These are phyloP conservation scores for Chloranthus sessilifolius DNA, from an alignment of 164 flowering plant genomes.

Conservation along the genomic window DNA sequence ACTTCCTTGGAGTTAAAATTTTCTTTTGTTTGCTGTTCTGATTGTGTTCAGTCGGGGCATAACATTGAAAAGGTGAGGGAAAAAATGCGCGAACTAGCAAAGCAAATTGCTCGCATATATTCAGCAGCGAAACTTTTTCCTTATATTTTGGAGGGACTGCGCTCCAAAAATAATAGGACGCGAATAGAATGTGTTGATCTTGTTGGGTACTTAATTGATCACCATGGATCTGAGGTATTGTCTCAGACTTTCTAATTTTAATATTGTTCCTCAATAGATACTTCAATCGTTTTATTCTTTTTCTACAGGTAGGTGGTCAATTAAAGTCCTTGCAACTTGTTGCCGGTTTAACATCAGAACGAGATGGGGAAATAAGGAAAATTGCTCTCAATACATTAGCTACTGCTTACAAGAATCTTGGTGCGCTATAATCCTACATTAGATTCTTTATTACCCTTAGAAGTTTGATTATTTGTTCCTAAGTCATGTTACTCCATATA, in stretches of 20 bases:
- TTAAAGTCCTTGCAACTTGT: conserved; percentile 84
- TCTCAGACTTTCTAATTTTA: background rate
- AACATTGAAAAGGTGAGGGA: conserved; percentile 93
- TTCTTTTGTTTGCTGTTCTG: background rate
- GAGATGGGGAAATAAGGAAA: conserved; percentile 96
- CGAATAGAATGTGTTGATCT: conserved; percentile 90
- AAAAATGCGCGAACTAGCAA: conserved; percentile 82
- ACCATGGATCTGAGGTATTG: conserved; percentile 33
- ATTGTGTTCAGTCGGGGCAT: conserved; percentile 75
- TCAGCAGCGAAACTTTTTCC: conserved; percentile 77
- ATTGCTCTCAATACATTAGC: conserved; percentile 91
- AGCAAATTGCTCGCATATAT: conserved; percentile 60
- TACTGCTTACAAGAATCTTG: conserved; percentile 88
- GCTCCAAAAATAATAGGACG: conserved; percentile 90
- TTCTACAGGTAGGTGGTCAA: conserved; percentile 72
- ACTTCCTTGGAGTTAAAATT: no score
- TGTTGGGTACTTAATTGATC: conserved; percentile 75
- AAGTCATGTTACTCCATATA: no score
- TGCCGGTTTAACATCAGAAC: conserved; percentile 92
- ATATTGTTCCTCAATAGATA: background rate
- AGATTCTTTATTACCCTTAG: background rate
- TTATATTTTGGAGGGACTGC: conserved; percentile 86
- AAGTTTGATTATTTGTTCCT: no score
- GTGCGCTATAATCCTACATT: conserved; percentile 30
- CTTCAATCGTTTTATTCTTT: background rate